Evolutionary conservation across 2,329 filamentous ascomycete genomes (phyloP).

Genomic region (Neonectria sp.): DNA sequence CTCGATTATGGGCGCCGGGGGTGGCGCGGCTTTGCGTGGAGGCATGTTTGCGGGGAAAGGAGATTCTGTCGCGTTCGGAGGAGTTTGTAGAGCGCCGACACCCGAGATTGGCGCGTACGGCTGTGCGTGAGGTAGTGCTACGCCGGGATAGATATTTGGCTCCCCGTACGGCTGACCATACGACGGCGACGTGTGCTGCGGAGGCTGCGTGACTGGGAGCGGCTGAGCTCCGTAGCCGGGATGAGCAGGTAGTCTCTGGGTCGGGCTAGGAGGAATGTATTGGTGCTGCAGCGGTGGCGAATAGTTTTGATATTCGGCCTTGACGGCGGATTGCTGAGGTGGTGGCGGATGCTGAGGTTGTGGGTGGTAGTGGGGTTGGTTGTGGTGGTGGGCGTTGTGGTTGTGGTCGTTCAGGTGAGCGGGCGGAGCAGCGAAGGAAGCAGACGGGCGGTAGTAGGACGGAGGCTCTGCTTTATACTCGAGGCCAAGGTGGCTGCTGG

Average conservation of each 20-base stretch:
- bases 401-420: constrained; percentile 47
- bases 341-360: constrained; percentile 47
- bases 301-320: constrained; percentile 44
- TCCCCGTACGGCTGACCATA: constrained; percentile 36
- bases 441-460: constrained; percentile 45
- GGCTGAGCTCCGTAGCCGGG: constrained; percentile 29
- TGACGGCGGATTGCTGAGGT: constrained; percentile 37
- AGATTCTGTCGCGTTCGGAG: constrained; percentile 29
- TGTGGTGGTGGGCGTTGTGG: constrained; percentile 44
- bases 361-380: constrained; percentile 42
- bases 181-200: constrained; percentile 38
- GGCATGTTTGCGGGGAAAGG: constrained; percentile 51
- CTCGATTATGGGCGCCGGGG: constrained; percentile 61
- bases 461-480: constrained; percentile 54
- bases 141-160: constrained; percentile 28
- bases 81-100: constrained; percentile 21
- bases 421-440: constrained; percentile 43
- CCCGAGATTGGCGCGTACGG: constrained; percentile 32
- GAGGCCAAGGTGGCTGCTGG: constrained; percentile 46
- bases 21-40: constrained; percentile 53
- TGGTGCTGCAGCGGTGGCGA: constrained; percentile 41
- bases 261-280: constrained; percentile 30
- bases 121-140: constrained; percentile 34
- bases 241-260: constrained; percentile 21
- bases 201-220: constrained; percentile 23